Base-by-base conservation (phyloP, 257 asterid species). In the Eucommia ulmoides region DNA sequence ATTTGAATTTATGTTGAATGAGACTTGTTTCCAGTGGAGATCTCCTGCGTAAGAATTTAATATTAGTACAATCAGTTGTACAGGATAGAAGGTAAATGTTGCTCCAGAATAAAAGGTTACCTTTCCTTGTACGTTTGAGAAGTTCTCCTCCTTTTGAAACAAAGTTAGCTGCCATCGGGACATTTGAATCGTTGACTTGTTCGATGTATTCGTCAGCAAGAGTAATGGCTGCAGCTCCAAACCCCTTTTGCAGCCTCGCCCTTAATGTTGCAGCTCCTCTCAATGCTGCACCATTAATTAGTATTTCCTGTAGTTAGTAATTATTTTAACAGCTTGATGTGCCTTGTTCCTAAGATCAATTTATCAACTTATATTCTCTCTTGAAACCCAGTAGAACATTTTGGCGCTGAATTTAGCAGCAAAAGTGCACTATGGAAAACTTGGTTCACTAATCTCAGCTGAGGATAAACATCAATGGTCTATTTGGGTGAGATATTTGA, bases 21-120 rank as follows among this genome's bases (percentile, higher is more conserved):
- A 82, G 56, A 86, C 88, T 69, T 73, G 65, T 68, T 86, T 86
- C 92, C 94, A 80, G 70, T 86, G 96, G 45, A 86, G 82, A 75
- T 86, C 94, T 52, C 96, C 94, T 85, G 72, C 72, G 65, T 68
- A 25, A 53, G 23, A 24, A 53, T 67, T 41, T 49, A 65, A 16
- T 19, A 19, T 35, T 19, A 19, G 10, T 41, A 33, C 21, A 58
- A 50, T n/a, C n/a, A n/a, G n/a, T n/a, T n/a, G n/a, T n/a, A n/a
- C 6, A 50, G 23, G 3, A 51, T 17, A 8, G 48, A 1, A 17
- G 55, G 49, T 26, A 58, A 17, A 51, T 33, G 47, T 35, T 50
- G 26, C 21, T 58, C 24, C 9, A 55, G 38, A 20, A 23, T 10
- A 7, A 6, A 17, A 33, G 15, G 22, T 55, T 55, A 85, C 96